Conservation (phyloP, 345 rosid species). For the Zanthoxylum bungeanum region DNA sequence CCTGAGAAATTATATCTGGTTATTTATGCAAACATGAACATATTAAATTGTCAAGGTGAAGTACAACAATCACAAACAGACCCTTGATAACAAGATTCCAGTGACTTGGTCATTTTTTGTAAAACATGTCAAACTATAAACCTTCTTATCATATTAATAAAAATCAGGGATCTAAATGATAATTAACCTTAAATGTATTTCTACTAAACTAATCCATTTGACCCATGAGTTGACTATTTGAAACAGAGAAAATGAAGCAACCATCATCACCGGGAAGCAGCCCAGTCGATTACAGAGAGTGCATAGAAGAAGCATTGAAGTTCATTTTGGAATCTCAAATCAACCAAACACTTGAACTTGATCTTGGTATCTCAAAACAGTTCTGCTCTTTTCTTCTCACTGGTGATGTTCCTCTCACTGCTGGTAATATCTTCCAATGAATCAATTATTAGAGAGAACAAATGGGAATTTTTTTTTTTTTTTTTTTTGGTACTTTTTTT, state of each 20-base stretch:
- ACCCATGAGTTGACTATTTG: background rate
- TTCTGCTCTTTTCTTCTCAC: constrained; percentile 41
- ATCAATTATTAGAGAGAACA: background rate
- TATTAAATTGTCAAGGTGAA: too few relatives aligned
- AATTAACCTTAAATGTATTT: background rate
- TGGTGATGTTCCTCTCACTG: constrained; percentile 11
- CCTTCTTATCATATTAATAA: background rate
- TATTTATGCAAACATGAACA: too few relatives aligned
- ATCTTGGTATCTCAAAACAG: constrained; percentile 33
- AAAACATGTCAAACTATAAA: background rate
- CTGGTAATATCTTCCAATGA: constrained; percentile 1
- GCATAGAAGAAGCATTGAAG: constrained; percentile 40
- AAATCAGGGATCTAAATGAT: background rate
- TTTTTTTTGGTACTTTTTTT: background rate
- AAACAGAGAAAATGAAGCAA: constrained; percentile 12
- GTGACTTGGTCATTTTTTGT: too few relatives aligned
- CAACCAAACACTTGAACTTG: constrained; percentile 26
- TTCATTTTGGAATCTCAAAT: constrained; percentile 40
- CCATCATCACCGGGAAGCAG: constrained; percentile 21
- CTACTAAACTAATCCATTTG: background rate
- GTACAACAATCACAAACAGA: too few relatives aligned
- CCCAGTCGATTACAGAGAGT: constrained; percentile 26
- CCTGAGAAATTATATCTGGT: too few relatives aligned
- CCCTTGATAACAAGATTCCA: too few relatives aligned
- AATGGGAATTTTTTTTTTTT: background rate